These are phyloP conservation scores for Penicillium herquei DNA, from an alignment of 495 filamentous ascomycete species.

Conservation along the genomic window DNA sequence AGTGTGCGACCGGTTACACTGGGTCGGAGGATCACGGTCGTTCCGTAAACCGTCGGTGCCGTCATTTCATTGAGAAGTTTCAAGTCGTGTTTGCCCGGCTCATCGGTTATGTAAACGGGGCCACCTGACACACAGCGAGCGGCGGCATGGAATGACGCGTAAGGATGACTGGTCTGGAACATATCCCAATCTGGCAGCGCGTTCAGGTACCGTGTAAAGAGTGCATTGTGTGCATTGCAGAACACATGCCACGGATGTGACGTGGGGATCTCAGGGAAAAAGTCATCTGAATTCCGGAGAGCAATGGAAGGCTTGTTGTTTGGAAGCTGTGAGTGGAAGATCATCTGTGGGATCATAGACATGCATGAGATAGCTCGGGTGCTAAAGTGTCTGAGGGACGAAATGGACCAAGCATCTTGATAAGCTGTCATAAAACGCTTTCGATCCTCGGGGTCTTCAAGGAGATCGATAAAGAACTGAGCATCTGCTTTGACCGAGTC, in stretches of 20 bases:
- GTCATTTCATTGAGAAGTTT: slow-evolving; percentile 76
- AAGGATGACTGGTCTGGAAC: slow-evolving; percentile 87
- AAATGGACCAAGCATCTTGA: slow-evolving; percentile 81
- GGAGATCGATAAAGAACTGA: slow-evolving; percentile 81
- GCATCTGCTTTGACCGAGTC: slow-evolving; percentile 89
- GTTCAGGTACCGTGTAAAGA: slow-evolving; percentile 72
- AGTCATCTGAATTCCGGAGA: slow-evolving; percentile 91
- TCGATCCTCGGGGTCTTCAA: slow-evolving; percentile 64
- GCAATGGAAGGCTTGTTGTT: slow-evolving; percentile 65
- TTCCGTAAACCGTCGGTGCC: slow-evolving; percentile 60
- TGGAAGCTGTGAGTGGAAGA: slow-evolving; percentile 81
- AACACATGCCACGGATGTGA: slow-evolving; percentile 95
- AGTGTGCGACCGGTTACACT: slow-evolving; percentile 66
- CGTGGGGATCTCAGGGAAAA: slow-evolving; percentile 73
- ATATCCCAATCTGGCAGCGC: slow-evolving; percentile 96
- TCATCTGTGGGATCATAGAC: slow-evolving; percentile 77
- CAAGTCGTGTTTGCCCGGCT: slow-evolving; percentile 75
- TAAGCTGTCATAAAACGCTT: slow-evolving; percentile 68
- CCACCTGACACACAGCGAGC: slow-evolving; percentile 88
- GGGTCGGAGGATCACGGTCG: slow-evolving; percentile 75
- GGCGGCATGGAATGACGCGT: slow-evolving; percentile 80
- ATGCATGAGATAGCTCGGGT: slow-evolving; percentile 86
- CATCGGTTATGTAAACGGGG: slow-evolving; percentile 90
- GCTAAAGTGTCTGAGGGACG: slow-evolving; percentile 73
- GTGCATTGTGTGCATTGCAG: slow-evolving; percentile 86